These are phyloP conservation scores for Floccularia luteovirens DNA, from an alignment of 768 basidiomycete genomes.

Conservation along the genomic window DNA sequence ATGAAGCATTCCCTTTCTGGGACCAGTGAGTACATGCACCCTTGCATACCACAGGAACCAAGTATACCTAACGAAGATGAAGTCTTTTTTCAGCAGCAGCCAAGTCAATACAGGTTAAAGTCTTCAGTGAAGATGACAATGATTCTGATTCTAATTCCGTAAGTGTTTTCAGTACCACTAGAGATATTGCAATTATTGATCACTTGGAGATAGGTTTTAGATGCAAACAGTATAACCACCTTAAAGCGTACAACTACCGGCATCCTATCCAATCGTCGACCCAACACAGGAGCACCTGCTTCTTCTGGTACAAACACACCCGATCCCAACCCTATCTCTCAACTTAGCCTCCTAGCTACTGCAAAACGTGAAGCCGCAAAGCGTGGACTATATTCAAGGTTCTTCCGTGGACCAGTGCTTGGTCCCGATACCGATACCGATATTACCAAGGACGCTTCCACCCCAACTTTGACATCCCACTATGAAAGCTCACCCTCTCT, in stretches of 20 bases:
- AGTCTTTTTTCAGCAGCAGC: slow-evolving; percentile 82
- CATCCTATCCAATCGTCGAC: slow-evolving; percentile 67
- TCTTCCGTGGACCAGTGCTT: slow-evolving; percentile 72
- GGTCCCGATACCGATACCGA: slow-evolving; percentile 30
- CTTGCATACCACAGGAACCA: neutral
- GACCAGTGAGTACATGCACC: slow-evolving; percentile 66
- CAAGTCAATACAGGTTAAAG: slow-evolving; percentile 70
- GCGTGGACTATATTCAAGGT: slow-evolving; percentile 67
- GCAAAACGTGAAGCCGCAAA: slow-evolving; percentile 80
- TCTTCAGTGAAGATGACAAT: slow-evolving; percentile 46
- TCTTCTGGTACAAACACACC: slow-evolving; percentile 36
- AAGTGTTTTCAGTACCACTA: slow-evolving; percentile 1
- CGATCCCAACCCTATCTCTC: slow-evolving; percentile 18
- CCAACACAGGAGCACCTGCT: slow-evolving; percentile 40
- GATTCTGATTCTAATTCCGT: slow-evolving; percentile 17
- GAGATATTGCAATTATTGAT: slow-evolving; percentile 11
- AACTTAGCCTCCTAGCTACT: slow-evolving; percentile 43
- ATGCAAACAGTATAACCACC: slow-evolving; percentile 10
- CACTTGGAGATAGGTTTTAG: slow-evolving; percentile 3
- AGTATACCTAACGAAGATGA: slow-evolving; percentile 1
- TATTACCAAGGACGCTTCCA: too few species aligned
- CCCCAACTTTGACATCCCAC: too few species aligned
- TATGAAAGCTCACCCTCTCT: too few species aligned
- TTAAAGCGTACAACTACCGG: slow-evolving; percentile 64
- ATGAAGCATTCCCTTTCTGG: slow-evolving; percentile 97